phyloP scores from a whole-genome alignment of 2,329 filamentous ascomycete species.

The Raffaelea ambrosiae region DNA sequence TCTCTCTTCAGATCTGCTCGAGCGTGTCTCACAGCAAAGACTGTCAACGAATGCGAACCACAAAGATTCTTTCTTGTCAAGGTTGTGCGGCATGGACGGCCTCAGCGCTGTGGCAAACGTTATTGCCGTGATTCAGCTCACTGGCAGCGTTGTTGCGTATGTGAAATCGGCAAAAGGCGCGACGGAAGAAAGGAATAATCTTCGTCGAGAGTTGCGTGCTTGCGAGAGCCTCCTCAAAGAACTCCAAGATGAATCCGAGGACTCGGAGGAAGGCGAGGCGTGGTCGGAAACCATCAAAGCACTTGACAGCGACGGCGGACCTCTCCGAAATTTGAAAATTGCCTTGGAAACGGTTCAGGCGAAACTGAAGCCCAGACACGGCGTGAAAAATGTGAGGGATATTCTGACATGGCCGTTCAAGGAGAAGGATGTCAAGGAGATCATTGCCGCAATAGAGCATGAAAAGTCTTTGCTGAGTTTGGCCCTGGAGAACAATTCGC shows the following conservation, averaged over 20 bases:
- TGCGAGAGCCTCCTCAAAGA: slow-evolving; percentile 14
- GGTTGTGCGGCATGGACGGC: slow-evolving; percentile 3
- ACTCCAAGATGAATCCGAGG: slow-evolving; percentile 13
- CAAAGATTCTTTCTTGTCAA: no score
- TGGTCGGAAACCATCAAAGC: slow-evolving; percentile 15
- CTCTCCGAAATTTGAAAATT: slow-evolving; percentile 5
- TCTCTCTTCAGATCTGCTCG: no score
- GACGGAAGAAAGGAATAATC: no score
- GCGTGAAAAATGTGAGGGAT: slow-evolving; percentile 4
- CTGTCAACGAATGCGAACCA: no score
- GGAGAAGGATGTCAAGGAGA: slow-evolving; percentile 16
- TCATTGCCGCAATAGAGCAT: slow-evolving; percentile 7
- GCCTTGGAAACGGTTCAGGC: no score
- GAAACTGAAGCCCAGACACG: not conserved
- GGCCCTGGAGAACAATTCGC: no score
- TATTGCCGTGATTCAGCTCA: slow-evolving; percentile 15
- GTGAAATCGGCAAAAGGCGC: slow-evolving; percentile 4
- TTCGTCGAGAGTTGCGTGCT: not conserved
- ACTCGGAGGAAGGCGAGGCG: slow-evolving; percentile 10
- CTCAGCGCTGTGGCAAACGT: slow-evolving; percentile 14
- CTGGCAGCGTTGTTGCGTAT: slow-evolving; percentile 12
- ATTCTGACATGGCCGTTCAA: slow-evolving; percentile 14
- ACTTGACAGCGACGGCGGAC: slow-evolving; percentile 13
- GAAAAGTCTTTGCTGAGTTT: slow-evolving; percentile 4
- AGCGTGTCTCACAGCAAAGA: no score